A percentile compares a stretch with the other conserved stretches of the same genome.
phyloP scores from a whole-genome alignment of 202 grass and related monocot species.

The Carex sylvatica region DNA sequence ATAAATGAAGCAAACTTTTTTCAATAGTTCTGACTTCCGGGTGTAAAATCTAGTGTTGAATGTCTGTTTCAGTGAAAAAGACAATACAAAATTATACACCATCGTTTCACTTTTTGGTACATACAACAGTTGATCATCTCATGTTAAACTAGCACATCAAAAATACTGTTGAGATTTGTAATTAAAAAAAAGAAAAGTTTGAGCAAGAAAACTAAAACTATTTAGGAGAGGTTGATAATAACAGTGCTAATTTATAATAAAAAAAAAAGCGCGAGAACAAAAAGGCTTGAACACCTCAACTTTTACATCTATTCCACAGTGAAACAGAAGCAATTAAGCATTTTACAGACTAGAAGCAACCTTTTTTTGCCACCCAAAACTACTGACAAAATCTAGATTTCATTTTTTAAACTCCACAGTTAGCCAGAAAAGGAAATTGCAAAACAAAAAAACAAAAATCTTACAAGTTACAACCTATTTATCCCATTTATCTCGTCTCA shows the following conservation, averaged over 20 bases:
- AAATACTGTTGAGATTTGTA: not conserved
- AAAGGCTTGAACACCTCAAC: not conserved
- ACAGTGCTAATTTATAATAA: not conserved
- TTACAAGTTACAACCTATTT: conserved; percentile 38
- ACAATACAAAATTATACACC: not conserved
- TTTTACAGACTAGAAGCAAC: conserved; percentile 16
- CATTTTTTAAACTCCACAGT: conserved; percentile 1
- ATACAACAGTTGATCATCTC: not conserved
- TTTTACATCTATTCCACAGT: conserved; percentile 29
- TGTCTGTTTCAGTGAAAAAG: not conserved
- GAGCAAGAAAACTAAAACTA: not conserved
- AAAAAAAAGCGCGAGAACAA: not conserved
- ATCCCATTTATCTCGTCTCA: conserved; percentile 69
- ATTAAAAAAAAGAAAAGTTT: not conserved
- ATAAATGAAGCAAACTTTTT: not conserved
- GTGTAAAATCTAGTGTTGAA: not conserved
- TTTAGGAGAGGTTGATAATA: not conserved
- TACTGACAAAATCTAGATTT: conserved; percentile 1
- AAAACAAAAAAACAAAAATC: not conserved
- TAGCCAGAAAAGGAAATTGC: conserved; percentile 18
- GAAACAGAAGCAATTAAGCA: conserved; percentile 4
- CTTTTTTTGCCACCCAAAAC: not conserved
- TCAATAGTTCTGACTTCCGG: not conserved
- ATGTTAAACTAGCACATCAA: not conserved
- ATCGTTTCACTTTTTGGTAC: not conserved